Base-by-base conservation (phyloP, 495 filamentous ascomycete species). In the Penicillium cosmopolitanum region DNA sequence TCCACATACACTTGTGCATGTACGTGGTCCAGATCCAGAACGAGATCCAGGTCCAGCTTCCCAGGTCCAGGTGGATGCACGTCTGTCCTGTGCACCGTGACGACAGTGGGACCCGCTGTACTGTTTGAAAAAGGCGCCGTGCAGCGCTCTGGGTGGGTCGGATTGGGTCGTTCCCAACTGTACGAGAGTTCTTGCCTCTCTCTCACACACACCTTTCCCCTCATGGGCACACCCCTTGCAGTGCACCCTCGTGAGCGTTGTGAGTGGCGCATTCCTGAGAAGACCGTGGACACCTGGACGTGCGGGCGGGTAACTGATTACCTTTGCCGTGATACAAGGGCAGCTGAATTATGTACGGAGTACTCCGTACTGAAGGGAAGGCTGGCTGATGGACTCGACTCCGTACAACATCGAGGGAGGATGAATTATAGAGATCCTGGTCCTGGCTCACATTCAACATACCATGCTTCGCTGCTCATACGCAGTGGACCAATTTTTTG, bases 101-200 rank as follows among this genome's bases (percentile, higher is more conserved):
- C 43, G 51, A 61, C 58, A 44, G 46, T 58, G 61, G 46, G 54
- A 56, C 21, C 44, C 43, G 43, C 43, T 16, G 10, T 10, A 8
- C 28, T 44, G 47, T 18, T 58, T 59, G 46, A 40, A 51, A 57
- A 50, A 57, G 53, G 62, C 53, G 57, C 54, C 63, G 58, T 65
- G 59, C 62, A 57, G 55, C 36, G 55, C 40, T 42, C 47, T 19
- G 16, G 56, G 60, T 31, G 28, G 28, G 28, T 31, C 28, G 28
- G 64, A 23, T 23, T 23, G 23, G 60, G 52, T 63, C 60, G 23
- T 33, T 51, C 15, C 15, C 15, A 18, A 15, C 15, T 18, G 9
- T 13, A 18, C 50, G 34, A 25, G 34, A 53, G 10, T 34, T 36
- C n/a, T 13, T 38, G 36, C 12, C 15, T 2, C 21, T 18, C 12